A percentile compares a stretch with the other conserved stretches of the same genome.
These are phyloP conservation scores for Triticum urartu DNA, from an alignment of 176 grass and related monocot species.

Conservation along the genomic window DNA sequence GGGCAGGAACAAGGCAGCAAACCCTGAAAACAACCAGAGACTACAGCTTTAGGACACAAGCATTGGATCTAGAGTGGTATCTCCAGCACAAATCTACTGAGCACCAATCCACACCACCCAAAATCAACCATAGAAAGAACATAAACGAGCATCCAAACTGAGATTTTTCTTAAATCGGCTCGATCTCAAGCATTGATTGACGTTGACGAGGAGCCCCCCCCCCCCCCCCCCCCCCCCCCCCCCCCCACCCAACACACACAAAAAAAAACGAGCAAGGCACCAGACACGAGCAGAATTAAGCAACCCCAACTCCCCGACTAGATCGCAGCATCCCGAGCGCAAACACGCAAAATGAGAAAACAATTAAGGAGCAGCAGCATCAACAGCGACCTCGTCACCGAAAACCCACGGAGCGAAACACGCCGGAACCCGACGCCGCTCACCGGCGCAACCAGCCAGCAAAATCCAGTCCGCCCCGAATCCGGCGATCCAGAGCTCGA, in stretches of 20 bases:
- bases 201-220: too few relatives aligned
- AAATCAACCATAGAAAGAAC: not conserved
- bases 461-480: not conserved
- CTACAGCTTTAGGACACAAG: not conserved
- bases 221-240: not conserved
- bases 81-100: not conserved
- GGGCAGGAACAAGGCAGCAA: not conserved
- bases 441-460: not conserved
- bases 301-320: not conserved
- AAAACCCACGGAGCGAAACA: not conserved
- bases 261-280: not conserved
- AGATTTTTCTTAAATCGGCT: too few relatives aligned
- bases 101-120: not conserved
- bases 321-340: not conserved
- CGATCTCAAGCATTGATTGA: too few relatives aligned
- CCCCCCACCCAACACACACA: too few relatives aligned
- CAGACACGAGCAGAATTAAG: conserved; percentile 13
- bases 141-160: not conserved
- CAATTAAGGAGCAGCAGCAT: conserved; percentile 15
- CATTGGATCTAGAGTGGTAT: conserved; percentile 34
- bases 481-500: conserved; percentile 27
- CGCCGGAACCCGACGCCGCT: not conserved
- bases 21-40: conserved; percentile 29
- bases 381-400: not conserved
- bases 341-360: not conserved